These are phyloP conservation scores for Phytophthora multivora DNA, from an alignment of 352 stramenopile genomes.

Conservation along the genomic window DNA sequence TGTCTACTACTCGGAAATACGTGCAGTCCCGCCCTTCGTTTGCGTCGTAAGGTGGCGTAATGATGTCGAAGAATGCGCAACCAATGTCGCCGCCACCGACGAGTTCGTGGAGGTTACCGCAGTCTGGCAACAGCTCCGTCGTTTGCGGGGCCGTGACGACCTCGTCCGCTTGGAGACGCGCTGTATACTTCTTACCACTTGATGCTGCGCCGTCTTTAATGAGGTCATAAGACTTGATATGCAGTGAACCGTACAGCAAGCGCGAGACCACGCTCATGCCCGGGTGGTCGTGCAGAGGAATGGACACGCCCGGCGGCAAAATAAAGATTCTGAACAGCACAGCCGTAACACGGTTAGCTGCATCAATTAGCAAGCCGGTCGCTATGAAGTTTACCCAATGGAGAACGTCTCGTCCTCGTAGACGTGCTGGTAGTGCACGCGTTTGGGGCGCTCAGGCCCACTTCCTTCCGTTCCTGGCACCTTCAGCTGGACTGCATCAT, in stretches of 20 bases:
- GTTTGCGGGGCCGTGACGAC: slow-evolving; percentile 61
- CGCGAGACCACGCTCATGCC: slow-evolving; percentile 87
- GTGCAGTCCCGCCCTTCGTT: slow-evolving; percentile 71
- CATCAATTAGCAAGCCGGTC: neutral
- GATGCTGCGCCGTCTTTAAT: slow-evolving; percentile 15
- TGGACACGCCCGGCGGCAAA: slow-evolving; percentile 65
- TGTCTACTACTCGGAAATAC: slow-evolving; percentile 64
- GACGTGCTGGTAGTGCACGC: slow-evolving; percentile 80
- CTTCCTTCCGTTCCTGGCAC: slow-evolving; percentile 33
- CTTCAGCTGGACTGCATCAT: slow-evolving; percentile 57
- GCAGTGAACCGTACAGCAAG: slow-evolving; percentile 75
- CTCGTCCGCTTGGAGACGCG: slow-evolving; percentile 48
- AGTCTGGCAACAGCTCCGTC: slow-evolving; percentile 69
- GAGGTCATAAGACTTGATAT: slow-evolving; percentile 71
- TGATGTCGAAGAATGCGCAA: slow-evolving; percentile 87
- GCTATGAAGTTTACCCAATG: slow-evolving; percentile 55
- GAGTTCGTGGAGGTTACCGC: slow-evolving; percentile 82
- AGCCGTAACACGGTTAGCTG: neutral
- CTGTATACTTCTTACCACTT: slow-evolving; percentile 29
- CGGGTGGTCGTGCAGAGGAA: slow-evolving; percentile 84
- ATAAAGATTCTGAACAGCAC: slow-evolving; percentile 73
- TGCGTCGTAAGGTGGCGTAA: slow-evolving; percentile 82
- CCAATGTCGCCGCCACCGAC: slow-evolving; percentile 68
- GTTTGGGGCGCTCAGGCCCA: slow-evolving; percentile 22
- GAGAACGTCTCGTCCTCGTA: slow-evolving; percentile 82